Conservation (phyloP, 2,329 filamentous ascomycete genomes). For the Alternaria gansuensis region DNA sequence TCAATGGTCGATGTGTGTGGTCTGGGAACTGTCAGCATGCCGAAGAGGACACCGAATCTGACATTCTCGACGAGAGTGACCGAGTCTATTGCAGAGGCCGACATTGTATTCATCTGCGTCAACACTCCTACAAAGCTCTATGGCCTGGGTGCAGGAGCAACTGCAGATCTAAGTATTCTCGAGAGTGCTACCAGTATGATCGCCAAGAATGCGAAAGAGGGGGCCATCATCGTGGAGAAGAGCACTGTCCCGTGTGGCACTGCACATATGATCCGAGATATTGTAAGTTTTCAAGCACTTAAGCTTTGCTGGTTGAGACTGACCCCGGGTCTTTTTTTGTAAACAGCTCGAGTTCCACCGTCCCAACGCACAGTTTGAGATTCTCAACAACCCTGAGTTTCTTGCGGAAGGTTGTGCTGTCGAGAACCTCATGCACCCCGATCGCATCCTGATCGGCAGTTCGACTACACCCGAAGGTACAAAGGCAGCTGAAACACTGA, state of each 20-base stretch:
- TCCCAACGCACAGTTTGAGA: slow-evolving; percentile 65
- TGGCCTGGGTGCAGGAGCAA: slow-evolving; percentile 73
- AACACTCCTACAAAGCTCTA: slow-evolving; percentile 80
- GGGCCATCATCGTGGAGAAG: slow-evolving; percentile 82
- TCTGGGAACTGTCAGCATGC: slow-evolving; percentile 11
- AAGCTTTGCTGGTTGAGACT: no score
- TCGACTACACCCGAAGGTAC: slow-evolving; percentile 66
- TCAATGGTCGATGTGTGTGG: no score
- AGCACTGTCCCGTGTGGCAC: slow-evolving; percentile 81
- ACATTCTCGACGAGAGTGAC: slow-evolving; percentile 76
- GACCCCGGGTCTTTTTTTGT: no score
- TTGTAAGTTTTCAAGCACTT: slow-evolving; percentile 35
- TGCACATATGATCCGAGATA: slow-evolving; percentile 73
- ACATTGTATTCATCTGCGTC: slow-evolving; percentile 78
- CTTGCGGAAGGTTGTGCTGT: slow-evolving; percentile 80
- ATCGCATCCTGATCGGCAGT: slow-evolving; percentile 79
- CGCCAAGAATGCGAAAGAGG: slow-evolving; percentile 70
- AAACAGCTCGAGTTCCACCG: no score
- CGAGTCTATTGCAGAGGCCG: slow-evolving; percentile 69
- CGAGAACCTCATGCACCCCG: slow-evolving; percentile 73
- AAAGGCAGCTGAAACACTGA: slow-evolving; percentile 69
- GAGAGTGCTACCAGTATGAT: slow-evolving; percentile 75
- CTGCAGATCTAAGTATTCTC: slow-evolving; percentile 76
- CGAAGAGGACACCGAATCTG: slow-evolving; percentile 68
- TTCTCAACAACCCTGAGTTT: slow-evolving; percentile 84